Evolutionary conservation across 768 basidiomycete genomes (phyloP).

Genomic region (Russula sp.): DNA sequence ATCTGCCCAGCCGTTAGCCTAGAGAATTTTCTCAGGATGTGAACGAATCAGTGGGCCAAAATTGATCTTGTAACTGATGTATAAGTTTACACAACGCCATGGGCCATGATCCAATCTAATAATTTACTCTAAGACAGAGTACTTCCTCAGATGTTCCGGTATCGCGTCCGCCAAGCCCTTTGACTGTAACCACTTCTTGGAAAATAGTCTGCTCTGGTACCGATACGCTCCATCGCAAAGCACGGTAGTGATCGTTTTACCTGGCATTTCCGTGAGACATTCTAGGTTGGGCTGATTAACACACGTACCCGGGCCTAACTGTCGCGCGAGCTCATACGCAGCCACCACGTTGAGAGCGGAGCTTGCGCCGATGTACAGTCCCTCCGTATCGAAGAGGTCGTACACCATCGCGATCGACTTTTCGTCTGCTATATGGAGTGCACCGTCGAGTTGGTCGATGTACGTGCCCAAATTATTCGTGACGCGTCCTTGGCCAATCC

Average conservation of each 20-base stretch:
- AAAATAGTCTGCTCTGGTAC: conserved; percentile 95
- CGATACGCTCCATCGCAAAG: conserved; percentile 95
- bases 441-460: conserved; percentile 70
- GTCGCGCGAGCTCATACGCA: conserved; percentile 79
- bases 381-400: conserved; percentile 85
- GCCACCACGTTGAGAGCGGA: conserved; percentile 94
- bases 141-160: conserved; percentile 81
- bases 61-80: not conserved
- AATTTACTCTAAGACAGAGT: conserved; percentile 69
- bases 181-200: conserved; percentile 80
- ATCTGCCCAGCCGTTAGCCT: not conserved
- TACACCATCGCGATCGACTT: conserved; percentile 94
- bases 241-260: conserved; percentile 80
- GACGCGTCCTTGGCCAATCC: conserved; percentile 95
- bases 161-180: conserved; percentile 77
- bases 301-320: conserved; percentile 69
- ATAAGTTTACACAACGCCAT: not conserved
- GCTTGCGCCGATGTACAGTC: conserved; percentile 91
- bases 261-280: conserved; percentile 33
- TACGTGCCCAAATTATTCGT: conserved; percentile 87
- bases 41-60: not conserved
- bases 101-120: not conserved
- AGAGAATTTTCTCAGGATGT: not conserved
- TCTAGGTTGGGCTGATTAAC: not conserved
- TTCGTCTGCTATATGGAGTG: conserved; percentile 80